Base-by-base conservation (phyloP, 2,329 filamentous ascomycete species). In the Nigrospora sphaerica region DNA sequence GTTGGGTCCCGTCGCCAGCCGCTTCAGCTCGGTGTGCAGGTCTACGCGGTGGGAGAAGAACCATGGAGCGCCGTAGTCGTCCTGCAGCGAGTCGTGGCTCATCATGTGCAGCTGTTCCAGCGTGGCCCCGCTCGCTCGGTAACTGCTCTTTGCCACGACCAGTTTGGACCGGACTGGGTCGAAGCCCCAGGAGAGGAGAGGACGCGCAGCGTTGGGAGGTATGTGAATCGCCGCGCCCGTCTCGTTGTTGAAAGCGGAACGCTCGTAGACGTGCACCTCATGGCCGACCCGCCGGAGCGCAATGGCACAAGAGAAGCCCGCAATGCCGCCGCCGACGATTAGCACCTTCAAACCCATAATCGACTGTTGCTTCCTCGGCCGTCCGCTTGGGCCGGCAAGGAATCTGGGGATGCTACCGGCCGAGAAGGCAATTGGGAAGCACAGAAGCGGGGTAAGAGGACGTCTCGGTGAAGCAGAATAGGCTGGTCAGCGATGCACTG, bases 21-120 rank as follows among this genome's bases (percentile, higher is more conserved):
- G 55, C 53, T 58, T 59, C 38, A 71, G 46, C 17, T 58, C 61
- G 31, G 56, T 58, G 45, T 71, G 68, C 45, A 72, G 46, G 45
- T 72, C 69, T 4, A 69, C 68, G 0, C 69, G 59, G 43, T 72
- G 67, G 6, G 62, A 57, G 33, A 65, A 60, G 50, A 62, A 69
- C 50, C 62, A 57, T 4, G 60, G 56, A 11, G 57, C 56, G 2
- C 63, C 63, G 32, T 62, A 65, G 3, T 52, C 48, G 2, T 47
- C 46, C 2, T 31, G 19, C 3, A 57, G 56, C 39, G 51, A 58
- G n/a, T 51, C 42, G 17, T 52, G 47, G 4, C 49, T 51, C 17
- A 49, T 45, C 14, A 38, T 38, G 33, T 58, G 54, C 19, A 50
- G 50, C 36, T 31, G 36, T 14, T 39, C 47, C 18, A 59, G 49